These are phyloP conservation scores for Scheffersomyces coipomensis DNA, from an alignment of 805 yeast genomes.

Conservation along the genomic window DNA sequence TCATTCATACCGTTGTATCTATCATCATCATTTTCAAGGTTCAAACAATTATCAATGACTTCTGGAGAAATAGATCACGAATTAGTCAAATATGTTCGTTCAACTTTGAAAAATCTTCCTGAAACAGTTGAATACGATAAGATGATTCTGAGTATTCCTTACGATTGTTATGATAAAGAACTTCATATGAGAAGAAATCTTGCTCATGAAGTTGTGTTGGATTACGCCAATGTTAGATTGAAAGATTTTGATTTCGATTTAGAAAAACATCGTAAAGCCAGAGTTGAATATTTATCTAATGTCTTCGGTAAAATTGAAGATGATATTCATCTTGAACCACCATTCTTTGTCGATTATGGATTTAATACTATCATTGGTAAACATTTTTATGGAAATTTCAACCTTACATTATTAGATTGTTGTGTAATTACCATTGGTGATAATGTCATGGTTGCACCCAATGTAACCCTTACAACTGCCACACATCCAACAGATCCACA, in stretches of 20 bases:
- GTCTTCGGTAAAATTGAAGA: conserved; percentile 51
- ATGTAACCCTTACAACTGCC: conserved; percentile 58
- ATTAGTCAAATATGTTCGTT: conserved; percentile 32
- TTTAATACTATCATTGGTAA: conserved; percentile 58
- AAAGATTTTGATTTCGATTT: conserved; percentile 27
- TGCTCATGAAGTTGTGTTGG: conserved; percentile 34
- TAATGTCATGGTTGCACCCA: conserved; percentile 61
- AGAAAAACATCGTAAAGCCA: conserved; percentile 29
- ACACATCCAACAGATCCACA: conserved; percentile 59
- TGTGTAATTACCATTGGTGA: conserved; percentile 61
- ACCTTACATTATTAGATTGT: conserved; percentile 55
- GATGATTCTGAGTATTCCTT: conserved; percentile 55
- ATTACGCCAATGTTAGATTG: conserved; percentile 31
- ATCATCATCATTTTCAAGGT: no score
- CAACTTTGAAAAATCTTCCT: conserved; percentile 32
- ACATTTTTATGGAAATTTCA: conserved; percentile 59
- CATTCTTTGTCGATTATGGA: conserved; percentile 67
- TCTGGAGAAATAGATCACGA: conserved; percentile 26
- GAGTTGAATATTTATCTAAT: conserved; percentile 30
- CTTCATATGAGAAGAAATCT: conserved; percentile 25
- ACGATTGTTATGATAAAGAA: conserved; percentile 31
- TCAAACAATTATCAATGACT: no score
- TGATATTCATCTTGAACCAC: conserved; percentile 50
- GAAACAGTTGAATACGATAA: conserved; percentile 46
- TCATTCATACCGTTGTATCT: no score